phyloP scores from a whole-genome alignment of 805 yeast genomes.

The Cyberlindnera mycetangii region DNA sequence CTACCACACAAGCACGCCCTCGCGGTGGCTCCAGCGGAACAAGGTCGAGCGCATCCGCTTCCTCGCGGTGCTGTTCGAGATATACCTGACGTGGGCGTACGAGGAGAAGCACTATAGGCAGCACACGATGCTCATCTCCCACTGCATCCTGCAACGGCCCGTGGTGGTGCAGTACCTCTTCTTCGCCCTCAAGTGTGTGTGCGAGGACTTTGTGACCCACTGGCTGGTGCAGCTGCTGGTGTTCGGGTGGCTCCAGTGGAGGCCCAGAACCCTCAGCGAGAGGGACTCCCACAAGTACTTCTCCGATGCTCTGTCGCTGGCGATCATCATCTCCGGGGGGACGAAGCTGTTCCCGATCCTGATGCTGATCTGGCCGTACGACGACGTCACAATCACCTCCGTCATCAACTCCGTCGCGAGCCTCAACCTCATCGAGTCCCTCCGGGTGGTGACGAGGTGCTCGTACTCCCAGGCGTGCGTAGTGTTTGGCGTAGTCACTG shows the following conservation, averaged over 20 bases:
- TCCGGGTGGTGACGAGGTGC: slow-evolving; percentile 41
- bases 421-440: slow-evolving; percentile 63
- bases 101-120: slow-evolving; percentile 57
- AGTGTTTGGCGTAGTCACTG: slow-evolving; percentile 13
- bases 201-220: slow-evolving; percentile 44
- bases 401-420: slow-evolving; percentile 60
- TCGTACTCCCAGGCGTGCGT: slow-evolving; percentile 13
- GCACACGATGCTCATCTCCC: slow-evolving; percentile 29
- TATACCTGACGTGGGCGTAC: slow-evolving; percentile 88
- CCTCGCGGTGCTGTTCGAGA: slow-evolving; percentile 75
- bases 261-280: slow-evolving; percentile 14
- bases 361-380: slow-evolving; percentile 97
- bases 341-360: slow-evolving; percentile 85
- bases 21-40: slow-evolving; percentile 2
- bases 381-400: slow-evolving; percentile 62
- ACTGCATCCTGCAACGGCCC: slow-evolving; percentile 31
- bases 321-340: slow-evolving; percentile 72
- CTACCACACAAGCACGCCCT: not conserved
- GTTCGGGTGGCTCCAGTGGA: slow-evolving; percentile 30
- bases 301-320: slow-evolving; percentile 52
- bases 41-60: slow-evolving; percentile 48
- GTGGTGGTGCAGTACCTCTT: slow-evolving; percentile 51
- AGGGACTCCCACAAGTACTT: slow-evolving; percentile 21
- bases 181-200: slow-evolving; percentile 50
- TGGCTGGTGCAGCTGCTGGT: slow-evolving; percentile 32